Base-by-base conservation (phyloP, 108 stramenopile species). In the Conticribra weissflogii region DNA sequence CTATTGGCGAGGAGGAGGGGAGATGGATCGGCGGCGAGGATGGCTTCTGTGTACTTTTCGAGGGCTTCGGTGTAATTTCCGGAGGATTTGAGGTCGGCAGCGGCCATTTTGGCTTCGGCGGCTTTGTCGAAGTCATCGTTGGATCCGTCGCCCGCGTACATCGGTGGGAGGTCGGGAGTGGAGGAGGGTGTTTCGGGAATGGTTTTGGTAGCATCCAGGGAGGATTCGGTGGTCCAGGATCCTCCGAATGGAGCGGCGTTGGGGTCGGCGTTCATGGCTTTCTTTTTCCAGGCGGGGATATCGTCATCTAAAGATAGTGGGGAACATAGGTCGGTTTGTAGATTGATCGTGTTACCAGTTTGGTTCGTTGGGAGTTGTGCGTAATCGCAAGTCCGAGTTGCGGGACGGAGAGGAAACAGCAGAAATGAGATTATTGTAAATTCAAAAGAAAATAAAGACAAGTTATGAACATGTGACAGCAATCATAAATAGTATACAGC, bases 1-100 rank as follows among this genome's bases (percentile, higher is more conserved):
- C 95, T 88, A 70, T 93, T 94, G 59, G 88, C 89, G 47, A 89
- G 86, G 17, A 94, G 62, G 54, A 93, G 59, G 1, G 95, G 91
- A 3, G 89, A 88, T 2, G 95, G 88, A 25, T 83, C 85, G 2
- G 91, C 92, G 19, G 84, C 77, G 36, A 85, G 44, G 3, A 96
- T 71, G 50, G 95, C 92, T 30, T 81, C 57, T 21, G 81, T 87
- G 78, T 87, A 96, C 32, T 68, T 68, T 45, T 82, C 88, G 34
- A 96, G 44, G 0, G 95, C 92, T 17, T 74, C 74, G 14, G 66
- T 86, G 58, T 59, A 79, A 2, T 92, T 74, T 0, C 89, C 88
- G 16, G 55, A 59, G 1, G 77, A 56, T 54, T 85, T 86, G 31
- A 81, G 56, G 59, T 93, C 95, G 24, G 85, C 61, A 5, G 91